A percentile compares a stretch with the other conserved stretches of the same genome.
Conservation (phyloP, 2,329 filamentous ascomycete species). For the Didymella keratinophila region DNA sequence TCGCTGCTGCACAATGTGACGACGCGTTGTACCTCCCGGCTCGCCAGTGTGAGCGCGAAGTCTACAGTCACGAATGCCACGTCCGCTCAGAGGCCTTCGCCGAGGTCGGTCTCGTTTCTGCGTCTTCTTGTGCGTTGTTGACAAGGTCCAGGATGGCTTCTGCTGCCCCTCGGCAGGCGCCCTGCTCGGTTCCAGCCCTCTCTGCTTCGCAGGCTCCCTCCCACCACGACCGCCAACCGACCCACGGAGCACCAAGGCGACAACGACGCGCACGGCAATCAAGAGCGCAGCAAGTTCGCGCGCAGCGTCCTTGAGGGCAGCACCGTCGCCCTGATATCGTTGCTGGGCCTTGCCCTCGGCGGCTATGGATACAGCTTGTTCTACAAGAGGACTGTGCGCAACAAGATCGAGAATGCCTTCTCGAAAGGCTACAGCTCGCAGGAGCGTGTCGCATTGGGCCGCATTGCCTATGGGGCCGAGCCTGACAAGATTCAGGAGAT, state of each 20-base stretch:
- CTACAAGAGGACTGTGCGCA: slow-evolving; percentile 42
- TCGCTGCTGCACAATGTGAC: slow-evolving; percentile 12
- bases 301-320: slow-evolving; percentile 47
- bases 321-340: slow-evolving; percentile 46
- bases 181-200: slow-evolving; percentile 22
- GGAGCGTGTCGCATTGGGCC: slow-evolving; percentile 43
- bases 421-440: slow-evolving; percentile 45
- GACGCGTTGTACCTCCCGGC: slow-evolving; percentile 1
- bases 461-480: slow-evolving; percentile 40
- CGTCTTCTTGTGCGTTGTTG: not conserved
- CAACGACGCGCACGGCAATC: slow-evolving; percentile 9
- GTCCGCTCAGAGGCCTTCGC: slow-evolving; percentile 27
- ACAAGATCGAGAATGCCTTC: slow-evolving; percentile 48
- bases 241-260: not conserved
- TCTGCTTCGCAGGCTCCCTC: slow-evolving; percentile 23
- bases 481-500: slow-evolving; percentile 39
- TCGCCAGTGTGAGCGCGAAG: slow-evolving; percentile 2
- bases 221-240: not conserved
- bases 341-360: slow-evolving; percentile 44
- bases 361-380: slow-evolving; percentile 47
- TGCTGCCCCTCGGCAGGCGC: slow-evolving; percentile 38
- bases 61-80: slow-evolving; percentile 35
- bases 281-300: slow-evolving; percentile 41
- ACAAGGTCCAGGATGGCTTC: slow-evolving; percentile 36
- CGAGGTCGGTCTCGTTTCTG: slow-evolving; percentile 25